Evolutionary conservation across 768 basidiomycete species (phyloP).

Genomic region (Cystofilobasidium bisporidii): DNA sequence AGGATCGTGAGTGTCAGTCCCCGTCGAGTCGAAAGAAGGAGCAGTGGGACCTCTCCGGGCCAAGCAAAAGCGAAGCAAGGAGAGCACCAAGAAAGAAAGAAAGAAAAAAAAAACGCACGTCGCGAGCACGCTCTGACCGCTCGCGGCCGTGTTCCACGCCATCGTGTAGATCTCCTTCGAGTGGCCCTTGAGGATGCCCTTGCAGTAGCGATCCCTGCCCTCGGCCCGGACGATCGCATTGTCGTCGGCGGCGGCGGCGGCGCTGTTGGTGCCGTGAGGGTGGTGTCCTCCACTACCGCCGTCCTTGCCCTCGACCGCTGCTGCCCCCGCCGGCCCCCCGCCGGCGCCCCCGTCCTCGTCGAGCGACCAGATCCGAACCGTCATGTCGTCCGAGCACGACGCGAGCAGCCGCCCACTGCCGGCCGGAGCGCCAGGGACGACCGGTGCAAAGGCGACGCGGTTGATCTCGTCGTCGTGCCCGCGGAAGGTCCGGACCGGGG

Average conservation of each 20-base stretch:
- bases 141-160: neutral
- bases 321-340: neutral
- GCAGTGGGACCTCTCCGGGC: no score
- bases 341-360: conserved; percentile 34
- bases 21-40: neutral
- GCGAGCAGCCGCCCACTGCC: conserved; percentile 46
- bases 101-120: conserved; percentile 20
- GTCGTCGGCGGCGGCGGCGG: neutral
- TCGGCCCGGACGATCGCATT: neutral
- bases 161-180: conserved; percentile 28
- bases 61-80: no score
- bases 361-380: conserved; percentile 66
- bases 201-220: conserved; percentile 18
- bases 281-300: no score
- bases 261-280: no score
- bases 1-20: neutral
- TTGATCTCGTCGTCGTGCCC: conserved; percentile 71
- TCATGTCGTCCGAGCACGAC: conserved; percentile 72
- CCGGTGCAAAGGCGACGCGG: conserved; percentile 50
- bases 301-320: neutral
- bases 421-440: conserved; percentile 21
- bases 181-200: conserved; percentile 25
- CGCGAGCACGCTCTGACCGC: conserved; percentile 2
- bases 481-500: conserved; percentile 55
- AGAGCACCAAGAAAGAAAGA: no score